phyloP scores from a whole-genome alignment of 805 yeast genomes.

The Peterozyma xylosa region DNA sequence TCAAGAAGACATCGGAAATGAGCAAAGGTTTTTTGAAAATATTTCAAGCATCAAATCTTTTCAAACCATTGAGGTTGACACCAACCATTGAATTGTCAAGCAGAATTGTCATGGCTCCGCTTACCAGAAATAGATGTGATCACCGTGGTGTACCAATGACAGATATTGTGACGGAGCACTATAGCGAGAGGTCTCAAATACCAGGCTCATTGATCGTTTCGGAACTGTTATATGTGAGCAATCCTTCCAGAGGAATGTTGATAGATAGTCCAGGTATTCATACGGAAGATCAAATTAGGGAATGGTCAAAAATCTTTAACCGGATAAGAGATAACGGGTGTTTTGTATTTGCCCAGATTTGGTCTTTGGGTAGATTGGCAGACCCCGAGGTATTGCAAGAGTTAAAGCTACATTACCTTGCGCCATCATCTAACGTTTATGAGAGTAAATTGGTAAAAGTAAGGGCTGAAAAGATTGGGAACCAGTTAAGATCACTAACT shows the following conservation, averaged over 20 bases:
- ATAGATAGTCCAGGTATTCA: slow-evolving; percentile 36
- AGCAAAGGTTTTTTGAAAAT: background rate
- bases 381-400: slow-evolving; percentile 21
- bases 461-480: slow-evolving; percentile 1
- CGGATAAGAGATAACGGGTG: slow-evolving; percentile 39
- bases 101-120: slow-evolving; percentile 26
- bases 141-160: slow-evolving; percentile 30
- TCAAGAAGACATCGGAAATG: too few species aligned
- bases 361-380: slow-evolving; percentile 32
- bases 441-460: slow-evolving; percentile 10
- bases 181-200: slow-evolving; percentile 41
- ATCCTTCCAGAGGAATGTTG: slow-evolving; percentile 23
- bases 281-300: slow-evolving; percentile 30
- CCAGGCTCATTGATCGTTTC: slow-evolving; percentile 52
- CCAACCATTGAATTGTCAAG: slow-evolving; percentile 20
- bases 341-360: slow-evolving; percentile 33
- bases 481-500: slow-evolving; percentile 25
- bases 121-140: slow-evolving; percentile 34
- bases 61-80: slow-evolving; percentile 21
- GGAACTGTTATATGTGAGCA: slow-evolving; percentile 11
- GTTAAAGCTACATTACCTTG: slow-evolving; percentile 29
- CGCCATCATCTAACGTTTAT: slow-evolving; percentile 30
- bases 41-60: slow-evolving; percentile 15
- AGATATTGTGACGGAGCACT: slow-evolving; percentile 40
- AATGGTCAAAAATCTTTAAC: slow-evolving; percentile 34